Conservation (phyloP, 106 monocot species). For the Dendrobium chrysotoxum region DNA sequence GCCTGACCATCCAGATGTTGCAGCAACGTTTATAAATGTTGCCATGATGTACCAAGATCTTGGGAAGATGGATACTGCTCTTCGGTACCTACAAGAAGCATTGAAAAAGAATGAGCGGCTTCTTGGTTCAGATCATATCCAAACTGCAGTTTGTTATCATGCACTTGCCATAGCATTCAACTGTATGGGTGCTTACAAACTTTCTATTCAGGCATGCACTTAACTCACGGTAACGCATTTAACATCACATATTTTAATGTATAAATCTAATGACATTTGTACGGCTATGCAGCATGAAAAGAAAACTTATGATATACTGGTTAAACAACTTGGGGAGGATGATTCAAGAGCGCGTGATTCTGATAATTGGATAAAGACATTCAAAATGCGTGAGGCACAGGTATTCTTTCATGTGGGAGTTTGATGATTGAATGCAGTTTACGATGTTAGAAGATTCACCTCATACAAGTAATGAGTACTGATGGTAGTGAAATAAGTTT, state of each 20-base stretch:
- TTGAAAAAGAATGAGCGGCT: constrained; percentile 90
- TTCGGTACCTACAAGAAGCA: constrained; percentile 91
- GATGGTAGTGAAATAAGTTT: neutral
- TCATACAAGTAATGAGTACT: neutral
- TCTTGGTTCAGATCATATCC: constrained; percentile 87
- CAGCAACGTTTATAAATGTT: constrained; percentile 90
- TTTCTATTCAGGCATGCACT: constrained; percentile 74
- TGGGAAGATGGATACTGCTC: constrained; percentile 86
- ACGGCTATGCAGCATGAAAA: constrained; percentile 71
- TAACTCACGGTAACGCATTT: neutral
- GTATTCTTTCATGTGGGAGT: constrained; percentile 21
- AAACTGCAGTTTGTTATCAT: constrained; percentile 97
- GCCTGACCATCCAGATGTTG: constrained; percentile 90
- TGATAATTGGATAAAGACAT: constrained; percentile 92
- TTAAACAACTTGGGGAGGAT: constrained; percentile 89
- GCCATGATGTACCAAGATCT: constrained; percentile 99
- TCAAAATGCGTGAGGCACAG: constrained; percentile 81
- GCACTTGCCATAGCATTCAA: constrained; percentile 97
- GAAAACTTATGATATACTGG: constrained; percentile 91
- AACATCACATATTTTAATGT: neutral
- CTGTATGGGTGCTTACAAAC: constrained; percentile 93
- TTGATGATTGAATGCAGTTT: too few species aligned
- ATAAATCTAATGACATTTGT: neutral
- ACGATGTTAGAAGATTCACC: too few species aligned
- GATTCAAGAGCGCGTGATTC: constrained; percentile 86